phyloP scores from a whole-genome alignment of 2,329 filamentous ascomycete species.

The Penicillium sp. region DNA sequence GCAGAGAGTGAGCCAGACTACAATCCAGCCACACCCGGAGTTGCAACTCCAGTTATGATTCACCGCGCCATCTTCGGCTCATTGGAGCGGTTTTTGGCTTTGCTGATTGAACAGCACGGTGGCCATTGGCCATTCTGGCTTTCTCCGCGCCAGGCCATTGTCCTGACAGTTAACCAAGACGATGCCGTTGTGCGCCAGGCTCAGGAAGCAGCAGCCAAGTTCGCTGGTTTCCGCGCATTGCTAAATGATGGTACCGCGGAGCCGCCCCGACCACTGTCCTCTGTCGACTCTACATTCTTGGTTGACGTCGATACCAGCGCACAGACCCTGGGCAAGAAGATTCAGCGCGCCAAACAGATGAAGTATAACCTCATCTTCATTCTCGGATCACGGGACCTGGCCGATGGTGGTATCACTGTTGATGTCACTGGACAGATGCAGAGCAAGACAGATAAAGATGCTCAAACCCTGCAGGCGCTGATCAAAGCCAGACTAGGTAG shows the following conservation, averaged over 20 bases:
- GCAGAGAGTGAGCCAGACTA: slow-evolving; percentile 37
- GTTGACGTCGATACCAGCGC: slow-evolving; percentile 62
- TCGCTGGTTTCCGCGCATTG: slow-evolving; percentile 36
- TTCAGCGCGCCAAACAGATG: slow-evolving; percentile 60
- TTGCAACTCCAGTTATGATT: slow-evolving; percentile 66
- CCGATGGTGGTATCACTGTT: slow-evolving; percentile 46
- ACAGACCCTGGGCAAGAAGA: slow-evolving; percentile 58
- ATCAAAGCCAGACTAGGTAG: slow-evolving; percentile 22
- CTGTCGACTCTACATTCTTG: slow-evolving; percentile 53
- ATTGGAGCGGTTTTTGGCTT: slow-evolving; percentile 72
- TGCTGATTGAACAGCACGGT: slow-evolving; percentile 73
- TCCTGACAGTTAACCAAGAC: slow-evolving; percentile 61
- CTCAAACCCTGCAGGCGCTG: slow-evolving; percentile 22
- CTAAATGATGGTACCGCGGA: slow-evolving; percentile 18
- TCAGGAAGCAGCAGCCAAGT: slow-evolving; percentile 44
- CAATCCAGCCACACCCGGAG: slow-evolving; percentile 42
- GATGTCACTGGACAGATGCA: slow-evolving; percentile 37
- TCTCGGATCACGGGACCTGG: slow-evolving; percentile 58
- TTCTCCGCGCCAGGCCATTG: slow-evolving; percentile 65
- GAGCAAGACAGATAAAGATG: slow-evolving; percentile 30
- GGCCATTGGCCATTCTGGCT: slow-evolving; percentile 83
- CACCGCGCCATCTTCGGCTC: slow-evolving; percentile 79
- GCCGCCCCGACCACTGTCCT: slow-evolving; percentile 34
- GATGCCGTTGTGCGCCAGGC: slow-evolving; percentile 39
- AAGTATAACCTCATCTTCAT: slow-evolving; percentile 67